phyloP scores from a whole-genome alignment of 352 stramenopile species.

The Pythium phragmiticola region DNA sequence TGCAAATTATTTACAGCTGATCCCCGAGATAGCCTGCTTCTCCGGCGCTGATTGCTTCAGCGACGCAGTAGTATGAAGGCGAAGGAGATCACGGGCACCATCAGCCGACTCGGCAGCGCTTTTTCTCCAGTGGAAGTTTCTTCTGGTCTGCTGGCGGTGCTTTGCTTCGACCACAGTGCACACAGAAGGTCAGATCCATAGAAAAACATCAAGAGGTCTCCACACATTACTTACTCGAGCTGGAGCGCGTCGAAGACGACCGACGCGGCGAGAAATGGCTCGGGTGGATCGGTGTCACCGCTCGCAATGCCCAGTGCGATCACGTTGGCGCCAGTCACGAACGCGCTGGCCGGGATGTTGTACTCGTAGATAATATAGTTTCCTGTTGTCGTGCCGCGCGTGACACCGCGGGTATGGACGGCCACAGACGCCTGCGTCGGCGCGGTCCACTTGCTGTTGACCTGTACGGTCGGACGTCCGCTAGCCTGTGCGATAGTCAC shows the following conservation, averaged over 20 bases:
- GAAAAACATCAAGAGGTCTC: no score
- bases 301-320: constrained; percentile 44
- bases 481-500: constrained; percentile 37
- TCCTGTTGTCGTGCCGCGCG: constrained; percentile 39
- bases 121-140: no score
- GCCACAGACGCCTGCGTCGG: constrained; percentile 32
- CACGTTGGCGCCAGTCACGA: constrained; percentile 38
- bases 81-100: no score
- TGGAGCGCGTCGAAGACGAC: constrained; percentile 56
- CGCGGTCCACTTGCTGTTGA: constrained; percentile 44
- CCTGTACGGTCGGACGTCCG: constrained; percentile 31
- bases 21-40: no score
- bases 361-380: constrained; percentile 59
- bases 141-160: no score
- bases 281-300: constrained; percentile 35
- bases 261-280: constrained; percentile 40
- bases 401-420: constrained; percentile 48
- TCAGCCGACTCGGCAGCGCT: no score
- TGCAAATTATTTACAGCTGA: no score
- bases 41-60: no score
- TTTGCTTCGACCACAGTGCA: no score
- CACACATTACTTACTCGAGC: constrained; percentile 28
- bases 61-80: no score
- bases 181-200: no score
- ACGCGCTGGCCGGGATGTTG: constrained; percentile 36